phyloP scores from a whole-genome alignment of 2,329 filamentous ascomycete species.

The Didymosphaeria variabile region DNA sequence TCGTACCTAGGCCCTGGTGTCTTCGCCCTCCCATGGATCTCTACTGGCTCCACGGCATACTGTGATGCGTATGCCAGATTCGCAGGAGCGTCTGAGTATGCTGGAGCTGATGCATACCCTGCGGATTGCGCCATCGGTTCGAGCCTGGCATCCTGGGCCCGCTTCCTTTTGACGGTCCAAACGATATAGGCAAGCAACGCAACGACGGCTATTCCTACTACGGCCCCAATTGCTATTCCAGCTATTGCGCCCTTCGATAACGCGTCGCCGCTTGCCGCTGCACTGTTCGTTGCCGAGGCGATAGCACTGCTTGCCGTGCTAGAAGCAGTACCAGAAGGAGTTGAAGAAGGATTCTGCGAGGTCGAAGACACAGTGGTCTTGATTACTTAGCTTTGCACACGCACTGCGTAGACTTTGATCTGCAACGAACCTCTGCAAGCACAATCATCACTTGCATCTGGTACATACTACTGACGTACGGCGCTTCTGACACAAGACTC shows the following conservation, averaged over 20 bases:
- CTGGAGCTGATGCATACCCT: too few relatives aligned
- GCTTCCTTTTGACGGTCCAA: slow-evolving; percentile 2
- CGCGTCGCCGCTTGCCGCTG: not conserved
- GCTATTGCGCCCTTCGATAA: slow-evolving; percentile 11
- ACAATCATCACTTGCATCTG: slow-evolving; percentile 14
- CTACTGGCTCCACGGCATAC: too few relatives aligned
- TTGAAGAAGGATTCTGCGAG: not conserved
- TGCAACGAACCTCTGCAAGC: not conserved
- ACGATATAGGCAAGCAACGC: slow-evolving; percentile 8
- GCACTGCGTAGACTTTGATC: not conserved
- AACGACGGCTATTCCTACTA: slow-evolving; percentile 8
- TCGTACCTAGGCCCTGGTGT: too few relatives aligned
- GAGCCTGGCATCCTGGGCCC: too few relatives aligned
- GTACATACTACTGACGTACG: slow-evolving; percentile 14
- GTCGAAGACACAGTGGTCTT: not conserved
- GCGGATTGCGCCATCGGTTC: too few relatives aligned
- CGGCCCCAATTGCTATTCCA: slow-evolving; percentile 10
- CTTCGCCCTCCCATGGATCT: too few relatives aligned
- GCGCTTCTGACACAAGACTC: not conserved
- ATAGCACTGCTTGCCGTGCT: too few relatives aligned
- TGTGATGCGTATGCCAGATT: too few relatives aligned
- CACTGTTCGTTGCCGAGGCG: too few relatives aligned
- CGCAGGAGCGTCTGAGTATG: too few relatives aligned
- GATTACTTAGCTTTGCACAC: not conserved
- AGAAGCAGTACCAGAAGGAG: too few relatives aligned